Base-by-base conservation (phyloP, 2,329 filamentous ascomycete genomes). In the Nectriaceae sp. region DNA sequence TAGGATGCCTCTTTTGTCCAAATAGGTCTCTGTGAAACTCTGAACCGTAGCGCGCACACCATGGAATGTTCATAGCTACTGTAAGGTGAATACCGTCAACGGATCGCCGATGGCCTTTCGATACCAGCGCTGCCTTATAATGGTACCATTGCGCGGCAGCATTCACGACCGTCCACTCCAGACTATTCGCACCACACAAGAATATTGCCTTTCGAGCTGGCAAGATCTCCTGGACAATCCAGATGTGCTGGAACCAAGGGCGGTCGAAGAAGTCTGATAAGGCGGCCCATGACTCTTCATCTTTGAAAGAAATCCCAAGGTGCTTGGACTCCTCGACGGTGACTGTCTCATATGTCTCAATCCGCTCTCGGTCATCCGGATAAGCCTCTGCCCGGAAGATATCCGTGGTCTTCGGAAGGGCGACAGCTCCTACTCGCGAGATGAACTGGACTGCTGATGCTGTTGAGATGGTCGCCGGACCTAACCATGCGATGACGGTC, bases 181-280 rank as follows among this genome's bases (percentile, higher is more conserved):
- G 16, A 26, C 44, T 52, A 11, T 52, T 21, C 1, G 44, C 3
- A 4, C 56, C 53, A 10, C 55, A 56, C 3, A 56, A 24, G 5
- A 54, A 42, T 15, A 58, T 39, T 2, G 50, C 56, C 13, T 56
- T 56, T 3, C 56, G 56, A 4, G 55, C 56, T 33, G 50, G 56
- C 1, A 59, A 48, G 15, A 59, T 59, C 26, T 59, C 57, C 36
- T 60, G 56, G 15, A 60, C 54, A 3, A 50, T 56, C 56, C 56
- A 60, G 22, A 59, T 55, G 1, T 54, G 52, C 5, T 57, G 46
- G 10, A 54, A 59, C 57, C 54, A 60, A 11, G 56, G 40, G 6
- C 46, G 36, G 11, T 56, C 47, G 21, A 49, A 59, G 38, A 59
- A 56, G 1, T 58, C 29, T 0, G 40, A 44, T 3, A 58, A 54